Conservation (phyloP, 208 protist species). For the Herpetomonas samuelpessoai region DNA sequence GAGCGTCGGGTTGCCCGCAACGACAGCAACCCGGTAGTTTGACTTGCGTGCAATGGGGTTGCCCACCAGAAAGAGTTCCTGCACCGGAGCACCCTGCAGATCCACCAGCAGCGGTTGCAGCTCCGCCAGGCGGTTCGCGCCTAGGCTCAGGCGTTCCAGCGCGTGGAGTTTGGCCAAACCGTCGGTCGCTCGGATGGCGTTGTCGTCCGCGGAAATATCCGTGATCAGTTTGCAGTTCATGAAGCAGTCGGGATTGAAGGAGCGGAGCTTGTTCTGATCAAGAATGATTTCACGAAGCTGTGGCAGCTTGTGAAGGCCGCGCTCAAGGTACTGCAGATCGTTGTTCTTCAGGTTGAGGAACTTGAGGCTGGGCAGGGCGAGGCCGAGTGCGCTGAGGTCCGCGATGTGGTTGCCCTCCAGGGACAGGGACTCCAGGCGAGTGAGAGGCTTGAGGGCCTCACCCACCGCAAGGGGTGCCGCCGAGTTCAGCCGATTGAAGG, state of each 20-base stretch:
- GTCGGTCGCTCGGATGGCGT: conserved; percentile 65
- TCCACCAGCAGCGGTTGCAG: conserved; percentile 37
- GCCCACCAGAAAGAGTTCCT: conserved; percentile 38
- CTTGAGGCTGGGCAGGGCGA: conserved; percentile 57
- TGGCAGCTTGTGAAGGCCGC: conserved; percentile 56
- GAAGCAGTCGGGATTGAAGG: conserved; percentile 53
- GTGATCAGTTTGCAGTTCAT: conserved; percentile 40
- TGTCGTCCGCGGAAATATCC: conserved; percentile 75
- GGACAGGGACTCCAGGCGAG: conserved; percentile 72
- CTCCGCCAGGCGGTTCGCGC: conserved; percentile 74
- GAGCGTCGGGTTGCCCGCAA: conserved; percentile 39
- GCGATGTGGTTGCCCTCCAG: conserved; percentile 85
- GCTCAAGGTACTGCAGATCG: conserved; percentile 78
- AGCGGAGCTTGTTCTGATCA: conserved; percentile 88
- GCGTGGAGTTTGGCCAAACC: conserved; percentile 38
- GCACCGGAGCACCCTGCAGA: conserved; percentile 36
- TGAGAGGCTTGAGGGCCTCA: conserved; percentile 36
- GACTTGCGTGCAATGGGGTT: conserved; percentile 81
- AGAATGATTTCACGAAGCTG: conserved; percentile 90
- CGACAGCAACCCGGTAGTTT: conserved; percentile 60
- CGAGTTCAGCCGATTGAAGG: conserved; percentile 72
- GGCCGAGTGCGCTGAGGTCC: conserved; percentile 41
- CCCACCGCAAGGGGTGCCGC: conserved; percentile 30
- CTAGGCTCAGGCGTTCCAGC: conserved; percentile 54
- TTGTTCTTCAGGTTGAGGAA: conserved; percentile 91